Percentiles rank a stretch among this genome's conserved stretches.
These are phyloP conservation scores for Dipteronia sinensis DNA, from an alignment of 345 rosid genomes.

Conservation along the genomic window DNA sequence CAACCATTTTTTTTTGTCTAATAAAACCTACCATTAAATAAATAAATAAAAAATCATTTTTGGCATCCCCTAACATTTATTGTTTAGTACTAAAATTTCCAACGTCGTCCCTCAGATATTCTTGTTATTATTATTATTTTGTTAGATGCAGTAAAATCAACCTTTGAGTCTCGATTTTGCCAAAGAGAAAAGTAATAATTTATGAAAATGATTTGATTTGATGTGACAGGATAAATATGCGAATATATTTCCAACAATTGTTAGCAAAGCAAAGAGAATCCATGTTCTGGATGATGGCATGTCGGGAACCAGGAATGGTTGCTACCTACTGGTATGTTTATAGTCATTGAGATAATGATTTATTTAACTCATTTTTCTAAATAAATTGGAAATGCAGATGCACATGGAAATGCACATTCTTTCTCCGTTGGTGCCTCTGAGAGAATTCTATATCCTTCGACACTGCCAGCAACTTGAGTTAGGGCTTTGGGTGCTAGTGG, in stretches of 20 bases:
- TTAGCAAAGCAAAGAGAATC: slow-evolving; percentile 48
- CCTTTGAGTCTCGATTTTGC: no score
- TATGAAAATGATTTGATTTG: background rate
- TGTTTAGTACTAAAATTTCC: no score
- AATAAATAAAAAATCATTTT: no score
- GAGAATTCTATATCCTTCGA: slow-evolving; percentile 67
- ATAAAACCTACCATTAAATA: no score
- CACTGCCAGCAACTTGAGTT: slow-evolving; percentile 50
- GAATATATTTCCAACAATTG: slow-evolving; percentile 66
- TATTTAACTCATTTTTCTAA: no score
- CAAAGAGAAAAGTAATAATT: no score
- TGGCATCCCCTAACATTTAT: no score
- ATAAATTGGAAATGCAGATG: slow-evolving; percentile 40
- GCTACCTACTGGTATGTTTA: slow-evolving; percentile 58
- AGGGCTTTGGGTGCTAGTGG: slow-evolving; percentile 66
- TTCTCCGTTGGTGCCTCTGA: slow-evolving; percentile 69
- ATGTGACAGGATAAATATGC: slow-evolving; percentile 49
- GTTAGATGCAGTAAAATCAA: no score
- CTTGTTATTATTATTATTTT: no score
- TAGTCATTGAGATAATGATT: no score
- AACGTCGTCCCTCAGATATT: no score
- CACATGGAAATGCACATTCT: slow-evolving; percentile 59
- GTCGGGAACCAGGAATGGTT: slow-evolving; percentile 33
- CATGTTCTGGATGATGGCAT: slow-evolving; percentile 40
- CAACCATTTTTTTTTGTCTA: no score